Conservation (phyloP, 225 moss, liverwort and hornwort species). For the Pseudisothecium myosuroides region DNA sequence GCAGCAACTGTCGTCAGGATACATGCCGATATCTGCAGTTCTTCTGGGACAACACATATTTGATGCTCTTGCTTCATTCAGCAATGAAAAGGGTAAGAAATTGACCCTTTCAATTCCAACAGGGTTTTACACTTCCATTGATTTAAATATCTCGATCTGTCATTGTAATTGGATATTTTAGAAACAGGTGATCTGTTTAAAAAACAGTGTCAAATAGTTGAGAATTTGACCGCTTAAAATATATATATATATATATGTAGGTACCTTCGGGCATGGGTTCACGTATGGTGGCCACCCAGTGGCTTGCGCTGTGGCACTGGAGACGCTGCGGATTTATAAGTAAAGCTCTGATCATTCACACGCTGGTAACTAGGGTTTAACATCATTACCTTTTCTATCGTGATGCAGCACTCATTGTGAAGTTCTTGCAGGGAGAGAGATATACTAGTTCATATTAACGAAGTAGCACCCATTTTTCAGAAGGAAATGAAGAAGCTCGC, state of each 20-base stretch:
- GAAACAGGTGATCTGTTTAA: not conserved
- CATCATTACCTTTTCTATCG: not conserved
- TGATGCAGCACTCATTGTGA: not conserved
- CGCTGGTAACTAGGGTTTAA: not conserved
- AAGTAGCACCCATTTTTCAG: constrained; percentile 68
- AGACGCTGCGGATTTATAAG: constrained; percentile 74
- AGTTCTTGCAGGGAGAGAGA: constrained; percentile 63
- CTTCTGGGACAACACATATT: constrained; percentile 60
- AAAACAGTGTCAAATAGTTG: not conserved
- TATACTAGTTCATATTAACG: constrained; percentile 44
- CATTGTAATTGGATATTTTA: not conserved
- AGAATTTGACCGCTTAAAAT: not conserved
- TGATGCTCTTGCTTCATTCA: constrained; percentile 45
- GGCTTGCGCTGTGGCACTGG: constrained; percentile 72
- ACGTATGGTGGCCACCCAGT: constrained; percentile 94
- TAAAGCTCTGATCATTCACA: not conserved
- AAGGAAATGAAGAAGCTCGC: constrained; percentile 60
- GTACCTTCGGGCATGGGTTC: constrained; percentile 83
- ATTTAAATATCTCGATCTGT: not conserved
- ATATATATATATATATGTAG: not conserved
- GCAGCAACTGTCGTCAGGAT: constrained; percentile 83
- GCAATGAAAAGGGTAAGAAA: constrained; percentile 53
- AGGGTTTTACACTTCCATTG: not conserved
- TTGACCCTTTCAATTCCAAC: not conserved
- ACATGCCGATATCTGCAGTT: constrained; percentile 77